Percentiles rank a stretch among this genome's conserved stretches.
These are phyloP conservation scores for Hydrangea macrophylla DNA, from an alignment of 148 eudicot species.

Conservation along the genomic window DNA sequence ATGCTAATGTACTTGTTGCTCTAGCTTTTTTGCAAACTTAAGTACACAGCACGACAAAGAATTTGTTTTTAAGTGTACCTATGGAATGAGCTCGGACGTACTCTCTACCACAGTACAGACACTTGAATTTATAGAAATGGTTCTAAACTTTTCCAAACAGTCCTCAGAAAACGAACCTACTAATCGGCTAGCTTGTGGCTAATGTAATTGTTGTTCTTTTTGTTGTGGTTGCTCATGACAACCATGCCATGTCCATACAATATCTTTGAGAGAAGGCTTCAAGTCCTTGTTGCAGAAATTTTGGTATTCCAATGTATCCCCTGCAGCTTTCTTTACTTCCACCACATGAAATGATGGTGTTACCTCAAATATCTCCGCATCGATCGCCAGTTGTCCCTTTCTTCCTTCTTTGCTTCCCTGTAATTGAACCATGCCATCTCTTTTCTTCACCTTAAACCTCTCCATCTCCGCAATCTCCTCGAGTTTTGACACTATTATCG, in stretches of 20 bases:
- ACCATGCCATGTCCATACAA: conserved; percentile 65
- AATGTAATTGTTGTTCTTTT: not conserved
- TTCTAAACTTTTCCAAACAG: no score
- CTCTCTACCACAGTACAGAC: no score
- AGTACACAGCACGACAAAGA: no score
- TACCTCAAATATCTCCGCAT: conserved; percentile 81
- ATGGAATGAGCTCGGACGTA: no score
- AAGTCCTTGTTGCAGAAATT: conserved; percentile 54
- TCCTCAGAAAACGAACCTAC: not conserved
- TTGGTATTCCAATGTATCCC: conserved; percentile 69
- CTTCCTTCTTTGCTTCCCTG: conserved; percentile 63
- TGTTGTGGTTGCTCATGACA: conserved; percentile 7
- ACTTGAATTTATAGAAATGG: no score
- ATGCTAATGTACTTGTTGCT: no score
- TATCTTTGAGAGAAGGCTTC: conserved; percentile 68
- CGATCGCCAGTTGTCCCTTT: conserved; percentile 59
- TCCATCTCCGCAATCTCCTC: conserved; percentile 53
- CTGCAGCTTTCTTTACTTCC: conserved; percentile 72
- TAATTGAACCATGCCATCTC: conserved; percentile 56
- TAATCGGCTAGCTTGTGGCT: not conserved
- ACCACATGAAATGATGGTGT: conserved; percentile 71
- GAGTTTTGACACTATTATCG: conserved; percentile 49
- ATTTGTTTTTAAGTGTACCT: no score
- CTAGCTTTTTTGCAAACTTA: no score
- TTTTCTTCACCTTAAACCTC: conserved; percentile 48